A percentile compares a stretch with the other conserved stretches of the same genome.
Evolutionary conservation across 148 eudicot genomes (phyloP).

Genomic region (Gaultheria prostrata): DNA sequence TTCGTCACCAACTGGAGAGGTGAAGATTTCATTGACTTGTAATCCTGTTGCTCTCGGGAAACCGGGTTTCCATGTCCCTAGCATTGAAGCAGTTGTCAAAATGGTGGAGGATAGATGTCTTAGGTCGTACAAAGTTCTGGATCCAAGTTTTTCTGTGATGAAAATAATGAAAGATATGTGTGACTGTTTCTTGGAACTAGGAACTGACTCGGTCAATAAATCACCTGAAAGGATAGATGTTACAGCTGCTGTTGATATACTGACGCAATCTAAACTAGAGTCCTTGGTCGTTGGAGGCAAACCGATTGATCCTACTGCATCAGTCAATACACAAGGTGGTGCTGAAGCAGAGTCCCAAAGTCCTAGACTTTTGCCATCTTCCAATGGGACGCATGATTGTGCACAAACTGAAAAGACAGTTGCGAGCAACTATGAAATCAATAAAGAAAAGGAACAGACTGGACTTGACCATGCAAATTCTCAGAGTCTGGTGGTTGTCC

Average conservation of each 20-base stretch:
- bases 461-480: constrained; percentile 23
- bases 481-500: constrained; percentile 41
- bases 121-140: constrained; percentile 39
- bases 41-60: constrained; percentile 26
- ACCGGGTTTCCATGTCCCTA: constrained; percentile 35
- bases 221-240: constrained; percentile 23
- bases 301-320: constrained; percentile 23
- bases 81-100: constrained; percentile 41
- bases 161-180: constrained; percentile 62
- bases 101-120: constrained; percentile 50
- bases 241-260: constrained; percentile 22
- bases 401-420: constrained; percentile 18
- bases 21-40: constrained; percentile 44
- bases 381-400: constrained; percentile 19
- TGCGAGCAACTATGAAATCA: constrained; percentile 18
- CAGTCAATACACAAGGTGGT: constrained; percentile 26
- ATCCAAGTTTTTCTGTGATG: constrained; percentile 50
- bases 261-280: constrained; percentile 24
- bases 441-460: constrained; percentile 25
- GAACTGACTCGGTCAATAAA: constrained; percentile 23
- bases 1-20: constrained; percentile 50
- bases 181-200: constrained; percentile 45
- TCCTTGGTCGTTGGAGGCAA: constrained; percentile 19
- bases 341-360: constrained; percentile 25
- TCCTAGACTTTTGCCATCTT: constrained; percentile 28